Evolutionary conservation across 768 basidiomycete species (phyloP).

Genomic region (Lepiota brunneoincarnata): DNA sequence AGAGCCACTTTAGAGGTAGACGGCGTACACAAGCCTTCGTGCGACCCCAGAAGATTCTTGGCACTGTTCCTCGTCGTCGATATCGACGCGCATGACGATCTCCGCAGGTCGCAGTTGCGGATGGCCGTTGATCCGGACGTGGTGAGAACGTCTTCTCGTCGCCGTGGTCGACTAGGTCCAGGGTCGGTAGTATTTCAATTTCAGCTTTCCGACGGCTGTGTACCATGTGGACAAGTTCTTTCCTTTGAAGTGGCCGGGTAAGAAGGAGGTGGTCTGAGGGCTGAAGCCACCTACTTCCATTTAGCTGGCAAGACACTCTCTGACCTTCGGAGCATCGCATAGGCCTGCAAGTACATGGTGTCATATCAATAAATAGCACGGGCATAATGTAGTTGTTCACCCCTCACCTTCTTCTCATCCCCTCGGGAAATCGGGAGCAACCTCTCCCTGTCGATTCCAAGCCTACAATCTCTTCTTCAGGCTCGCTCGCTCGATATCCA

Average conservation of each 20-base stretch:
- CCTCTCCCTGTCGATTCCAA: conserved; percentile 55
- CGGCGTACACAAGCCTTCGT: conserved; percentile 1
- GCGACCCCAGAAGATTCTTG: not conserved
- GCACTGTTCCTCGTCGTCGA: not conserved
- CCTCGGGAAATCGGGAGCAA: conserved; percentile 67
- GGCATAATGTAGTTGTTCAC: not conserved
- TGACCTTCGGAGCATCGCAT: conserved; percentile 54
- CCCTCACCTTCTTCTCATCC: conserved; percentile 72
- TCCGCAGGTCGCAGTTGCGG: not conserved
- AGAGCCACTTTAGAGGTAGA: not conserved
- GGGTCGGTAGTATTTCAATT: conserved; percentile 64
- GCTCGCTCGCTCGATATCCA: not conserved
- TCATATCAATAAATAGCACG: not conserved
- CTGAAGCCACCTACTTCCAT: conserved; percentile 56
- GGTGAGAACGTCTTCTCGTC: not conserved
- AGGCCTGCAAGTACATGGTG: conserved; percentile 41
- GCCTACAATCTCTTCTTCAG: conserved; percentile 31
- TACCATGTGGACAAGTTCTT: conserved; percentile 79
- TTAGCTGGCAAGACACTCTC: conserved; percentile 41
- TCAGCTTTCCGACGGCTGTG: conserved; percentile 88
- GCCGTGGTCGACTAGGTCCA: not conserved
- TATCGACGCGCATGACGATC: not conserved
- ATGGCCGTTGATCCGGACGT: not conserved
- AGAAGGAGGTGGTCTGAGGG: not conserved
- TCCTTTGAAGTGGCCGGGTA: conserved; percentile 39